Evolutionary conservation across 495 filamentous ascomycete species (phyloP), one percentile per base, ranked within the genome.

Genomic region (Pseudoneurospora amorphoporcata): DNA sequence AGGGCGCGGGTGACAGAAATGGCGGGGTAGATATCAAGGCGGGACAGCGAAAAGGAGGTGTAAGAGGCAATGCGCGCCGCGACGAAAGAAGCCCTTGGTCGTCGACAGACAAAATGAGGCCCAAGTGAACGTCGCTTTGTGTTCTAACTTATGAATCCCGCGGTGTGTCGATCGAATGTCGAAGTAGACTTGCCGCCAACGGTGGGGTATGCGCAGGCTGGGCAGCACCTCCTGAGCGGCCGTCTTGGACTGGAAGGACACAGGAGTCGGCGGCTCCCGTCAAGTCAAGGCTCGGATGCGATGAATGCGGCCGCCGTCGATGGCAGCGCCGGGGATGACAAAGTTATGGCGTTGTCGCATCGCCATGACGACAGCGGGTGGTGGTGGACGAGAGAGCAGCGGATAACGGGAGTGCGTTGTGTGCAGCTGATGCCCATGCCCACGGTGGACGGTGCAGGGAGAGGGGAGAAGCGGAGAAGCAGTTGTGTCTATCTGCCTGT

Each of bases 321-420:
- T 53, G 61, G 71, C 69, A 71, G 43, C 47, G 39, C 58, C 73
- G 61, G 61, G 35, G 39, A 72, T 37, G 68, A 71, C 35, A 73
- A 71, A 43, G 43, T 70, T 69, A 75, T 68, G 37, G 75, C n/a
- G 71, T 75, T 69, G 71, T 78, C 78, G 79, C 77, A 75, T 74
- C 75, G 72, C 73, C 76, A 82, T 82, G 80, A 81, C 80, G 79
- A 79, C 75, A 81, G 76, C 70, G 73, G 75, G 71, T 65, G 73
- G 76, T 58, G 68, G 65, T 65, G 53, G 70, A n/a, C 39, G 10
- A 32, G 53, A 61, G 45, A 53, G 45, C 10, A 29, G 47, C 47
- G 47, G 19, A 29, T 58, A 29, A 19, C 47, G 47, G 47, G 17
- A 53, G 53, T 65, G 53, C 53, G 53, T 65, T 65, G 29, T 40